phyloP scores from a whole-genome alignment of 805 yeast genomes.

The Wickerhamomyces strasburgensis region DNA sequence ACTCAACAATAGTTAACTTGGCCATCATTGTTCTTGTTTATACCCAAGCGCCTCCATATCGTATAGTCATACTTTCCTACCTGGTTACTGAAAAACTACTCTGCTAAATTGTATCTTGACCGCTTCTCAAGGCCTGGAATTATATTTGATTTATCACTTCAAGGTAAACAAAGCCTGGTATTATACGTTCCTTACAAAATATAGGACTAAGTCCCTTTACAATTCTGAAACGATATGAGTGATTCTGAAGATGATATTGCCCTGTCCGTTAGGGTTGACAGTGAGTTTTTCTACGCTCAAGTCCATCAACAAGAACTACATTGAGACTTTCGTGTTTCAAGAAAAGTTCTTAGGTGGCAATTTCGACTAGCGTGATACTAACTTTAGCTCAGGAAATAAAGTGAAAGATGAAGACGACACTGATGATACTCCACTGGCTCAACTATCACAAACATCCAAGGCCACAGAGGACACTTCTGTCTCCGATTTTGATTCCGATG shows the following conservation, averaged over 20 bases:
- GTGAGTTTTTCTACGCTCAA: slow-evolving; percentile 15
- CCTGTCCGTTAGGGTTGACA: slow-evolving; percentile 19
- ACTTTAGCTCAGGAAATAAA: neutral
- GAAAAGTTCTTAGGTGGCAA: neutral
- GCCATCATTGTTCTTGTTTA: too few species aligned
- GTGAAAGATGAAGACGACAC: slow-evolving; percentile 14
- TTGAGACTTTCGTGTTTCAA: too few species aligned
- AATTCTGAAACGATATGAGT: slow-evolving; percentile 13
- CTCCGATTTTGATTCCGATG: slow-evolving; percentile 25
- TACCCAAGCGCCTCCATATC: too few species aligned
- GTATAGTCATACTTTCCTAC: too few species aligned
- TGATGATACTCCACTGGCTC: slow-evolving; percentile 21
- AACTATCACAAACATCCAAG: slow-evolving; percentile 11
- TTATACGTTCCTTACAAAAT: neutral
- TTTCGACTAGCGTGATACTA: slow-evolving; percentile 1
- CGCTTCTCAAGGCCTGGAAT: too few species aligned
- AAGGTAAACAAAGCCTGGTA: too few species aligned
- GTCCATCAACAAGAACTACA: too few species aligned
- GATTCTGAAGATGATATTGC: slow-evolving; percentile 31
- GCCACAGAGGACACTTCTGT: slow-evolving; percentile 13
- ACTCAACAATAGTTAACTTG: too few species aligned
- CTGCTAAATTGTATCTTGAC: too few species aligned
- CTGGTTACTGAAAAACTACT: too few species aligned
- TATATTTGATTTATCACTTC: too few species aligned
- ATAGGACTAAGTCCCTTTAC: neutral